Conservation (phyloP, 495 filamentous ascomycete genomes). For the Lasiosphaeria hispida region DNA sequence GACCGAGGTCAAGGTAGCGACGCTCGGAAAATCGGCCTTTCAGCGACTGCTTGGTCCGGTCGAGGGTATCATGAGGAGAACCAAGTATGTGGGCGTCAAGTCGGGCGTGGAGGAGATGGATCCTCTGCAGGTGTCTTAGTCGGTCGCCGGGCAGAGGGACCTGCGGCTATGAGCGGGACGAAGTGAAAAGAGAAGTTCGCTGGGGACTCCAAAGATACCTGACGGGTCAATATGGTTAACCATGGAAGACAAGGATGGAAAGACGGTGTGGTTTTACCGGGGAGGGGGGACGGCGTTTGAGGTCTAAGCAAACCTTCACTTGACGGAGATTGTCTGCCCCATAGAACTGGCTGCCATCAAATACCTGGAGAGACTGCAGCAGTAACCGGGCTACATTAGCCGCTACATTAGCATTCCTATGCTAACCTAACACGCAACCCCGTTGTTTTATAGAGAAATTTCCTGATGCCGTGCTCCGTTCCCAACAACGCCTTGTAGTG, state of each 20-base stretch:
- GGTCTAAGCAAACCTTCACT: constrained; percentile 19
- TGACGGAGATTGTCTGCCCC: constrained; percentile 11
- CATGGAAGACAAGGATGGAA: constrained; percentile 3
- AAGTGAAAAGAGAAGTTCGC: neutral
- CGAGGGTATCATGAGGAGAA: constrained; percentile 89
- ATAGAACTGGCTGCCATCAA: constrained; percentile 8
- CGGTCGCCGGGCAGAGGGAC: neutral
- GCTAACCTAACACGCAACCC: neutral
- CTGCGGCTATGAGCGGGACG: neutral
- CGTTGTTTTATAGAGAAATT: constrained; percentile 4
- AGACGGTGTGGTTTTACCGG: constrained; percentile 1
- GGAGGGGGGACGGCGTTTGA: constrained; percentile 21
- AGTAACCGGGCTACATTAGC: constrained; percentile 14
- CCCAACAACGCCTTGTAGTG: neutral
- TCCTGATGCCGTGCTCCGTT: neutral
- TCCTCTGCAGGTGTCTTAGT: constrained; percentile 41
- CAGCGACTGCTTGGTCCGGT: constrained; percentile 90
- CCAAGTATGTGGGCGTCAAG: constrained; percentile 52
- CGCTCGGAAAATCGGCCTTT: constrained; percentile 88
- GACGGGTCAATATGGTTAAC: neutral
- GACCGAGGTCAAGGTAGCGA: constrained; percentile 91
- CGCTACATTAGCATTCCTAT: constrained; percentile 12
- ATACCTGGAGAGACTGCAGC: constrained; percentile 17
- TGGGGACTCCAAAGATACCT: too few species aligned
- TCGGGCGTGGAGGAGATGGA: constrained; percentile 53